Conservation (phyloP, 495 filamentous ascomycete species). For the Aspergillus egyptiacus region DNA sequence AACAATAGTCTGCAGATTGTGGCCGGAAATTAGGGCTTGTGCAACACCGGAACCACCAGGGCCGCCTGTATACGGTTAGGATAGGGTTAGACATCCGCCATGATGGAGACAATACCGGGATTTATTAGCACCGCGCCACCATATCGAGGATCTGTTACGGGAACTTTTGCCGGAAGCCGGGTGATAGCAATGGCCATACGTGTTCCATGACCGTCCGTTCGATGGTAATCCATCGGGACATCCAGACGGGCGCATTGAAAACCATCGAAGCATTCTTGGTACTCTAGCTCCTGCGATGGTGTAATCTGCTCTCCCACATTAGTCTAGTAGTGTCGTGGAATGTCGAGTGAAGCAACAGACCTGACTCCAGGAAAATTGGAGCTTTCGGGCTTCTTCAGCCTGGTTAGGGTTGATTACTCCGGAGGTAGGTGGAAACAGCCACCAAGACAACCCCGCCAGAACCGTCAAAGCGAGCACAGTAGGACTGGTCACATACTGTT, state of each 20-base stretch:
- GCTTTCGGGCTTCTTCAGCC: not conserved
- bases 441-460: conserved; percentile 13
- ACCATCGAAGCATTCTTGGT: conserved; percentile 36
- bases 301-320: conserved; percentile 16
- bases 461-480: conserved; percentile 4
- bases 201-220: conserved; percentile 29
- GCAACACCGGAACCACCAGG: conserved; percentile 46
- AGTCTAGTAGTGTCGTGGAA: not conserved
- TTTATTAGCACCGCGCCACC: conserved; percentile 43
- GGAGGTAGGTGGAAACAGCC: conserved; percentile 5
- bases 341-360: not conserved
- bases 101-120: conserved; percentile 31
- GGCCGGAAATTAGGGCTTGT: conserved; percentile 31
- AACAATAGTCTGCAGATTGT: conserved; percentile 37
- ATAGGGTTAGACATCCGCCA: conserved; percentile 10
- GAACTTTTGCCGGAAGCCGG: conserved; percentile 44
- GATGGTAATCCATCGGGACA: conserved; percentile 53
- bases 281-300: conserved; percentile 28
- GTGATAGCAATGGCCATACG: conserved; percentile 47
- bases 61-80: conserved; percentile 35
- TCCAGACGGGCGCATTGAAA: conserved; percentile 52
- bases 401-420: not conserved
- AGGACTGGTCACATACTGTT: conserved; percentile 4
- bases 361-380: conserved; percentile 8
- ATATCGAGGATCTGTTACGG: conserved; percentile 39